Evolutionary conservation across 176 grass and related monocot genomes (phyloP), one percentile per base, ranked within the genome.

Genomic region (Alopecurus myosuroides): DNA sequence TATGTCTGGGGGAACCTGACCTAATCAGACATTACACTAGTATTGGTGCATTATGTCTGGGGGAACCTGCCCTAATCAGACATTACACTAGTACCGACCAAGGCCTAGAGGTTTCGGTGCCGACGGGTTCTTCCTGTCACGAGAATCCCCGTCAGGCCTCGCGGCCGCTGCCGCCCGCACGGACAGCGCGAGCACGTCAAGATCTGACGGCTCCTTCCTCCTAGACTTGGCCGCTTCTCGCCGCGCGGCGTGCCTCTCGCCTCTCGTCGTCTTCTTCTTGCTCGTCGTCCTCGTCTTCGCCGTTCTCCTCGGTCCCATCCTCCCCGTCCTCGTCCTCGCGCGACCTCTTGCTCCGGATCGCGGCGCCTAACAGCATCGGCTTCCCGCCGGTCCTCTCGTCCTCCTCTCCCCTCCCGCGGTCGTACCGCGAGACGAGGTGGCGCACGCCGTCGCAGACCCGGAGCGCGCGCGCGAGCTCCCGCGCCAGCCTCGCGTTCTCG

Each of bases 401-500:
- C 29, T 82, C 80, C 9, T 66, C 89, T 3, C 85, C 82, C 9
- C 42, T 85, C 10, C 34, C 61, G 48, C 76, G 74, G 50, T 88
- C 81, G 67, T 90, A 86, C 72, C 45, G 83, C 73, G 89, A 65
- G 70, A 98, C 62, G 50, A 98, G 95, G 8, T 75, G 51, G 0
- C 92, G 78, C 81, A 98, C 90, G 37, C 92, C 90, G 77, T 64
- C 80, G 90, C 93, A 95, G 20, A 98, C 11, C 22, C 79, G 88
- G 4, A 84, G 88, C 82, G 92, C 87, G 64, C 88, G 85, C n/a
- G 85, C 55, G 7, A 98, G 95, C 76, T 98, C 95, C 17, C 79
- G 90, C 5, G 89, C 74, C 64, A 98, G 89, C 82, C 77, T 78
- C 82, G 52, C 84, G 62, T 98, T 98, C 91, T 98, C 95, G 29